Conservation (phyloP, 768 basidiomycete genomes). For the Trametes punicea region DNA sequence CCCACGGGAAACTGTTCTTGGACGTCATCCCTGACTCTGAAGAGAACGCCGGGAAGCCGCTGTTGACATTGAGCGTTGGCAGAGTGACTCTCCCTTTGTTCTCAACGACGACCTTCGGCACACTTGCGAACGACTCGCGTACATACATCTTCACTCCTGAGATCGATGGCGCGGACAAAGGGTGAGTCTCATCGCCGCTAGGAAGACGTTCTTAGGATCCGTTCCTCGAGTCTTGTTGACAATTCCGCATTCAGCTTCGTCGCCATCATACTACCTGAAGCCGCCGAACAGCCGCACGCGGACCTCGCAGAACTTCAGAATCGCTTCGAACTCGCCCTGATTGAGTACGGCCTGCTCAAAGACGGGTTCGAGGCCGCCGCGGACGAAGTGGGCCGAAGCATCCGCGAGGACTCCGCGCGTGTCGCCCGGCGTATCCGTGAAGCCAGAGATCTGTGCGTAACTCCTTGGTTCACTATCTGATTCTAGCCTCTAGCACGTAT, state of each 20-base stretch:
- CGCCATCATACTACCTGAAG: conserved; percentile 19
- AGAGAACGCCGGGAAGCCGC: neutral
- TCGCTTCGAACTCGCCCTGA: conserved; percentile 24
- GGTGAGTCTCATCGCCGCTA: conserved; percentile 2
- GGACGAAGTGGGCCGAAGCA: conserved; percentile 24
- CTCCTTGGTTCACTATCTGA: too few relatives aligned
- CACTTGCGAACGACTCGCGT: conserved; percentile 20
- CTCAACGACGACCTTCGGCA: conserved; percentile 22
- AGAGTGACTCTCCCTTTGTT: conserved; percentile 20
- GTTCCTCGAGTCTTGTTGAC: neutral
- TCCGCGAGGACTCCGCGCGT: conserved; percentile 20
- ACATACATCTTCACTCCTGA: conserved; percentile 23
- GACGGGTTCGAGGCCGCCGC: conserved; percentile 25
- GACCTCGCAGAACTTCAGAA: conserved; percentile 20
- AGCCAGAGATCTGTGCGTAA: conserved; percentile 12
- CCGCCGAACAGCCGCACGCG: neutral
- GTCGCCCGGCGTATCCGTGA: conserved; percentile 16
- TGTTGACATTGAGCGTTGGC: conserved; percentile 21
- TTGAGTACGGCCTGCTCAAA: conserved; percentile 24
- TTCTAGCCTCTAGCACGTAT: too few relatives aligned
- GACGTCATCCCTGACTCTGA: conserved; percentile 8
- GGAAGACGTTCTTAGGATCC: neutral
- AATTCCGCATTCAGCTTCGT: conserved; percentile 17
- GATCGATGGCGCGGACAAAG: conserved; percentile 11
- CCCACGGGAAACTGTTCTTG: conserved; percentile 22